phyloP scores from a whole-genome alignment of 495 filamentous ascomycete genomes.

The Cercophora samala region DNA sequence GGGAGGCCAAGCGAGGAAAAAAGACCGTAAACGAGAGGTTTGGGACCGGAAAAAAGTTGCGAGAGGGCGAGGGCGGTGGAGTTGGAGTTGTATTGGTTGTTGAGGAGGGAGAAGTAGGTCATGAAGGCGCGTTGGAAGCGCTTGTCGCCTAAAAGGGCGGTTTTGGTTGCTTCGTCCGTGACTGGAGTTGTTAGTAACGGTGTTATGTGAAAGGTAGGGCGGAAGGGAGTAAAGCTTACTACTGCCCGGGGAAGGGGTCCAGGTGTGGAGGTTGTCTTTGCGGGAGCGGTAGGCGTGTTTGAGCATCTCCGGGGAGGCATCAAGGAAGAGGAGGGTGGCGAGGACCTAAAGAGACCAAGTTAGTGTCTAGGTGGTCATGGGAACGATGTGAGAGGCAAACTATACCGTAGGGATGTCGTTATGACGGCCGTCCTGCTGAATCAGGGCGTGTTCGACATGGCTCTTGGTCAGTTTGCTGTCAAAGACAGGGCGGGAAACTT shows the following conservation, averaged over 20 bases:
- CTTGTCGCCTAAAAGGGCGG: neutral
- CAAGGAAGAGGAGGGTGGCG: slow-evolving; percentile 27
- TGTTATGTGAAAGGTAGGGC: neutral
- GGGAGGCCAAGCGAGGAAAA: slow-evolving; percentile 29
- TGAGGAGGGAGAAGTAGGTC: slow-evolving; percentile 36
- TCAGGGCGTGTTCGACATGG: slow-evolving; percentile 32
- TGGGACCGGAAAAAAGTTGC: slow-evolving; percentile 24
- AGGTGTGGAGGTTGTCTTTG: slow-evolving; percentile 18
- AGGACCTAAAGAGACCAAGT: slow-evolving; percentile 21
- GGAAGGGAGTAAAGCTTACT: neutral
- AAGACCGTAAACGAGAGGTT: slow-evolving; percentile 30
- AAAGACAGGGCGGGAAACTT: slow-evolving; percentile 23
- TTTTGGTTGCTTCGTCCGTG: neutral
- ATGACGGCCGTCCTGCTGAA: slow-evolving; percentile 24
- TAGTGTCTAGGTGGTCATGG: neutral
- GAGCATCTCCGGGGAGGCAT: slow-evolving; percentile 19
- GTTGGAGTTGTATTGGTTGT: slow-evolving; percentile 22
- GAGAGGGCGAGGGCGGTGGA: slow-evolving; percentile 23
- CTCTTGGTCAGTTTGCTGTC: slow-evolving; percentile 30
- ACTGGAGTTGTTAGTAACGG: neutral
- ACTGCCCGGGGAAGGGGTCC: slow-evolving; percentile 26
- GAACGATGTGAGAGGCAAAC: neutral
- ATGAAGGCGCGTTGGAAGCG: slow-evolving; percentile 34
- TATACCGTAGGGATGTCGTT: slow-evolving; percentile 29
- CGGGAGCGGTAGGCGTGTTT: slow-evolving; percentile 22